Evolutionary conservation across 2,329 filamentous ascomycete genomes (phyloP), one percentile per base, ranked within the genome.

Genomic region (Ascosphaera aggregata): DNA sequence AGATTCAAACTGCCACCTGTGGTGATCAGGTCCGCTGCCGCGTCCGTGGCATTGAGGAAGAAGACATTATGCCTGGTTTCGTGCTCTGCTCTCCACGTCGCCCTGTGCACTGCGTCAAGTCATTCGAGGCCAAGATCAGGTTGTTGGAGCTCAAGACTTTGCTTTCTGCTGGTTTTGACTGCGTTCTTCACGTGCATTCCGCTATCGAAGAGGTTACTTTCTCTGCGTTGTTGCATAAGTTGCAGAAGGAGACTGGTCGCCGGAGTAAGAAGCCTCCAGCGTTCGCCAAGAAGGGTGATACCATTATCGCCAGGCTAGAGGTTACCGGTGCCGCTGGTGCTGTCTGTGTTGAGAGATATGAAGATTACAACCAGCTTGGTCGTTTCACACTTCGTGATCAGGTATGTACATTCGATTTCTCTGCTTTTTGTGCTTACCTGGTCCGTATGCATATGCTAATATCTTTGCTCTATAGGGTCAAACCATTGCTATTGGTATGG

Each of bases 401-500:
- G 69, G 79, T 82, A 67, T 49, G 18, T 38, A 32, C 13, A 37
- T 39, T 20, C 13, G 18, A 40, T 47, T 37, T 27, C 16, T 19
- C 45, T 42, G 43, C 18, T 54, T 48, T 17, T 11, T 18, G 42
- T 40, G 40, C 43, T 16, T 4, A 27, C 5, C 22, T 27, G 22
- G 22, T 27, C 11, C 7, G 22, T 27, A 7, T 11, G 7, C 5
- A 30, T 17, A 39, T 31, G 18, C 16, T 27, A 31, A 35, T 54
- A 39, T 49, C 24, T 17, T 40, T 18, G 45, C 39, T 48, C 45
- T 54, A 40, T 53, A 95, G 76, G 89, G 89, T 51, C 86, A 95
- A 79, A 98, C 89, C 0, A 94, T 98, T 64, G 89, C 89, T 41
- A 98, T 98, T 63, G 89, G 89, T 53, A 98, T 98, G 71, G 91